Evolutionary conservation across 2,329 filamentous ascomycete species (phyloP).

Genomic region (Exophiala calicioides): DNA sequence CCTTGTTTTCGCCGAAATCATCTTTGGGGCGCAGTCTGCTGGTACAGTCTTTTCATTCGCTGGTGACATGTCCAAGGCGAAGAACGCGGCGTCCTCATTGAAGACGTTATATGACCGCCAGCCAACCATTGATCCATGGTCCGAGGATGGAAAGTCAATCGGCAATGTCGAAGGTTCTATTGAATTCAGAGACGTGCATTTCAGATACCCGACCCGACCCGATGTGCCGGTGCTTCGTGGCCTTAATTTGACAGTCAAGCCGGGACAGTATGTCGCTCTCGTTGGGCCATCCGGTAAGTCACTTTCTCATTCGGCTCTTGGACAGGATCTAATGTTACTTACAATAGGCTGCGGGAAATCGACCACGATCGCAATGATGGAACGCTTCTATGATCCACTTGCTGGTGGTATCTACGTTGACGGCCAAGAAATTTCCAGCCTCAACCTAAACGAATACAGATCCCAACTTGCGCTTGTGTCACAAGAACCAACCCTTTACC

Average conservation of each 20-base stretch:
- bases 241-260: conserved; percentile 59
- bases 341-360: conserved; percentile 79
- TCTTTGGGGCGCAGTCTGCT: conserved; percentile 90
- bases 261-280: conserved; percentile 63
- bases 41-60: conserved; percentile 87
- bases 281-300: conserved; percentile 74
- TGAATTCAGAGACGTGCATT: conserved; percentile 90
- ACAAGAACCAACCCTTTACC: conserved; percentile 92
- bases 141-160: conserved; percentile 64
- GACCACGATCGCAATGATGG: conserved; percentile 86
- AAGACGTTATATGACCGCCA: conserved; percentile 81
- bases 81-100: conserved; percentile 76
- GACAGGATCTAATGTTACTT: neutral
- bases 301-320: neutral
- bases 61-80: conserved; percentile 90
- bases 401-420: conserved; percentile 80
- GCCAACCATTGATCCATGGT: conserved; percentile 82
- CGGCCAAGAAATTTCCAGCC: conserved; percentile 73
- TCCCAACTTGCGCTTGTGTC: conserved; percentile 82
- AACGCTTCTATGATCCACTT: conserved; percentile 91
- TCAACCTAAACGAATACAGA: conserved; percentile 87
- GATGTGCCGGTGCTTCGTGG: conserved; percentile 91
- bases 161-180: conserved; percentile 70
- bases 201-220: conserved; percentile 87
- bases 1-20: conserved; percentile 80